Evolutionary conservation across 2,329 filamentous ascomycete genomes (phyloP).

Genomic region (Didymella sp.): DNA sequence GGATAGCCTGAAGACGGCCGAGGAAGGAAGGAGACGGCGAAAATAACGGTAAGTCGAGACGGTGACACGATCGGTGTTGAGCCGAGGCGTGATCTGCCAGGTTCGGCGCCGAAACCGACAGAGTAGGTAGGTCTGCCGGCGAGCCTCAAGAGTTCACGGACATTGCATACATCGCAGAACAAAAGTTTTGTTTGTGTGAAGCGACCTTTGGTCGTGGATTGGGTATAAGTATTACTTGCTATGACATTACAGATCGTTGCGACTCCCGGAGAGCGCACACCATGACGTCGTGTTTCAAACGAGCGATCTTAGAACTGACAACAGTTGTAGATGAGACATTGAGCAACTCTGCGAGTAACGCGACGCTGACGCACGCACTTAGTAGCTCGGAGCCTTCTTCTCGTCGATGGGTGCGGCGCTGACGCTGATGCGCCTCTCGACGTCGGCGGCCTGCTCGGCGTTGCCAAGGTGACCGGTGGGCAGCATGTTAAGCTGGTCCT

Average conservation of each 20-base stretch:
- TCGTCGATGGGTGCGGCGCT: constrained; percentile 5
- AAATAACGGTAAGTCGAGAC: neutral
- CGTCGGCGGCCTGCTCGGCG: constrained; percentile 34
- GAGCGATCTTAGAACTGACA: neutral
- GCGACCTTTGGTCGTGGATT: constrained; percentile 2
- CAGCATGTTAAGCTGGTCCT: constrained; percentile 49
- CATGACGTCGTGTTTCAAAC: neutral
- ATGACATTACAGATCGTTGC: constrained; percentile 12
- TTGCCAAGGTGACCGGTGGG: constrained; percentile 48
- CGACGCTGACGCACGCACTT: neutral
- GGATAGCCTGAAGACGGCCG: neutral
- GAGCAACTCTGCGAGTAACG: too few relatives aligned
- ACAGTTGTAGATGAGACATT: neutral
- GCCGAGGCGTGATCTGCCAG: neutral
- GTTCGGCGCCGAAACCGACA: constrained; percentile 1
- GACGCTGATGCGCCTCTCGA: constrained; percentile 38
- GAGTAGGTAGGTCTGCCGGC: neutral
- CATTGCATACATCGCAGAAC: neutral
- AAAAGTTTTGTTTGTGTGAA: neutral
- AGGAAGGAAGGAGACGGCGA: neutral
- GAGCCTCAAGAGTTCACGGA: neutral
- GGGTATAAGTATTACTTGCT: constrained; percentile 19
- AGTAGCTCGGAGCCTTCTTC: constrained; percentile 12
- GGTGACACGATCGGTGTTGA: neutral
- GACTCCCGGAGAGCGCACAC: neutral